Conservation (phyloP, 2,329 filamentous ascomycete species). For the Fusarium pininemorale region DNA sequence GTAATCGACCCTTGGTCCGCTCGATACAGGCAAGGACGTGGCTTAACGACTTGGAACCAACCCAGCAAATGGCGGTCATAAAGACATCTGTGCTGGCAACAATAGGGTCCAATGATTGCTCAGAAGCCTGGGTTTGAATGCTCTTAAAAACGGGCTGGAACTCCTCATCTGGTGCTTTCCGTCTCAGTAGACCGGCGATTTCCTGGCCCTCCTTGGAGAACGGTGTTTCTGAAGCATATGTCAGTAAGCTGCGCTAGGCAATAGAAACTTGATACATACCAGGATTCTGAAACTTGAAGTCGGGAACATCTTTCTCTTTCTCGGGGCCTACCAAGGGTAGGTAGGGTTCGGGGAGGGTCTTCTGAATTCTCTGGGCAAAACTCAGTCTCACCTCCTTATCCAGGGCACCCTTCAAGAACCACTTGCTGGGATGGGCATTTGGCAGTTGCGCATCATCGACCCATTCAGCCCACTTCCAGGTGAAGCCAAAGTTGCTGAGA, state of each 20-base stretch:
- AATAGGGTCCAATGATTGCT: conserved; percentile 78
- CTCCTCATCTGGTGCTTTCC: conserved; percentile 86
- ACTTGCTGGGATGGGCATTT: conserved; percentile 84
- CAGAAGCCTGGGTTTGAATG: conserved; percentile 81
- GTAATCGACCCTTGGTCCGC: conserved; percentile 87
- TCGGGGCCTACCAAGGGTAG: conserved; percentile 81
- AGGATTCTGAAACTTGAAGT: conserved; percentile 87
- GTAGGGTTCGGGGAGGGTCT: conserved; percentile 87
- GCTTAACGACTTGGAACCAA: conserved; percentile 94
- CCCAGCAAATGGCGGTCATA: conserved; percentile 90
- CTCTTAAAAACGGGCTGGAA: conserved; percentile 82
- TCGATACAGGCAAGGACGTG: conserved; percentile 97
- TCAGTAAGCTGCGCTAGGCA: neutral
- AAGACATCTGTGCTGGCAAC: conserved; percentile 93
- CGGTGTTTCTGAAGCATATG: conserved; percentile 68
- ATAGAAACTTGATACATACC: conserved; percentile 59
- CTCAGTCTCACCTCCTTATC: conserved; percentile 98
- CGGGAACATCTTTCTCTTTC: conserved; percentile 94
- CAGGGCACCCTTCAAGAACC: conserved; percentile 88
- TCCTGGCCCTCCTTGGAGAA: conserved; percentile 88
- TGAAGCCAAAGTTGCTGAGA: conserved; percentile 98
- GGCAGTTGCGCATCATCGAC: conserved; percentile 83
- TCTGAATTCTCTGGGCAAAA: conserved; percentile 95
- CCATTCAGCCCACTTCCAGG: conserved; percentile 99
- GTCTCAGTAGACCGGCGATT: conserved; percentile 79